Base-by-base conservation (phyloP, 257 asterid species). In the Penstemon eatonii region DNA sequence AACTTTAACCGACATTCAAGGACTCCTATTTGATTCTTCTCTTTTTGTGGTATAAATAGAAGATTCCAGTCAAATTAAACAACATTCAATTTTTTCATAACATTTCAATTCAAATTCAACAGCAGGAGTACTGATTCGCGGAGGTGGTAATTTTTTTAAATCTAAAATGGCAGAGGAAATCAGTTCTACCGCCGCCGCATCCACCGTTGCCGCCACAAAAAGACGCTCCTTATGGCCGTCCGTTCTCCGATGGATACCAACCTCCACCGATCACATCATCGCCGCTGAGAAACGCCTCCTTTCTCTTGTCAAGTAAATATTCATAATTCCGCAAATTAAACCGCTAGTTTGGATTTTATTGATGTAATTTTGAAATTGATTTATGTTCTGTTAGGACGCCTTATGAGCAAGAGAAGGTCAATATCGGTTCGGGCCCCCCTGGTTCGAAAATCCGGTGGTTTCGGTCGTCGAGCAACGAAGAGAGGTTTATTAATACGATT, bases 211-310 rank as follows among this genome's bases (percentile, higher is more conserved):
- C 39, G 15, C 73, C 4, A 61, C 67, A 2, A 76, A 71, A 70
- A 78, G 68, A 49, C 73, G 81, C 47, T 81, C 89, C 7, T 67
- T 79, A 3, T 90, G 97, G 99, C 95, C 96, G 4, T 70, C 89
- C 6, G 40, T 77, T 40, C 78, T 90, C 51, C 95, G 97, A 1
- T 93, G 99, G 99, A 79, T 87, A 59, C 97, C 99, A 10, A 87
- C 99, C 74, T 93, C 99, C 68, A 84, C 96, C 76, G 94, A 88
- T 45, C 96, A 83, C 79, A 84, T 90, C 85, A 87, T 93, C 77
- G 86, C 87, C 56, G 82, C 99, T 25, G 99, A 93, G 51, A 88
- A 87, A 15, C 96, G 96, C 33, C 96, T 93, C 19, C 97, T 93
- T 44, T 90, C 97, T 50, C 60, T 85, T 19, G 76, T 82, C 81